These are phyloP conservation scores for Barbarea vulgaris DNA, from an alignment of 345 rosid species.

Conservation along the genomic window DNA sequence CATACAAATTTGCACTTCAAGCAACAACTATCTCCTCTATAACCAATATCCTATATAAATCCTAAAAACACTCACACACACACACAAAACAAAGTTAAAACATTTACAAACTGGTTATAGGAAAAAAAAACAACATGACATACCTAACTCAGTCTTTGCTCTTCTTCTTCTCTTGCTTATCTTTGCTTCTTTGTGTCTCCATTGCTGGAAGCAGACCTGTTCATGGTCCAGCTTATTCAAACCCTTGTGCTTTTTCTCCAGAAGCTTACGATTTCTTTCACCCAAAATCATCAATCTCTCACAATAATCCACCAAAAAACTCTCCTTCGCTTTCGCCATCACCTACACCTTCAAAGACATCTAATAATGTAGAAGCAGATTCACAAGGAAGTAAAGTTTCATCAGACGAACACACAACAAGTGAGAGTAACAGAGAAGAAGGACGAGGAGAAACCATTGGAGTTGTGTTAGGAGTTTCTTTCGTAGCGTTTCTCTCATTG, in stretches of 20 bases:
- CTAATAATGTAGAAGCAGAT: conserved; percentile 47
- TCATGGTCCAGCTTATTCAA: conserved; percentile 69
- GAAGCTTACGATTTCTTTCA: conserved; percentile 79
- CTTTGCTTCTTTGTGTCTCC: conserved; percentile 45
- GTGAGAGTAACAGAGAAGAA: conserved; percentile 23
- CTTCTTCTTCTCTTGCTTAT: conserved; percentile 42
- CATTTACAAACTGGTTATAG: neutral
- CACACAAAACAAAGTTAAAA: conserved; percentile 25
- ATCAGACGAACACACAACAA: conserved; percentile 27
- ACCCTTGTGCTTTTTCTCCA: conserved; percentile 72
- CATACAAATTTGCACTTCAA: conserved; percentile 47
- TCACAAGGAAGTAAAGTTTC: conserved; percentile 48
- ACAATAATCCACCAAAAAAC: conserved; percentile 36
- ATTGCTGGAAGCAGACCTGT: conserved; percentile 73
- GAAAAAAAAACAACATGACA: conserved; percentile 38
- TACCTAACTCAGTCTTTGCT: conserved; percentile 43
- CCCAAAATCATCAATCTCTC: conserved; percentile 51
- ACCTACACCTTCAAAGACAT: conserved; percentile 53
- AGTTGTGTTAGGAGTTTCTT: conserved; percentile 28
- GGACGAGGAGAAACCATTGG: conserved; percentile 34
- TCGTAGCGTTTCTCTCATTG: conserved; percentile 18
- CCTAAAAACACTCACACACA: conserved; percentile 12
- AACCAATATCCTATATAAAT: conserved; percentile 54
- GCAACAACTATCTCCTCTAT: conserved; percentile 49
- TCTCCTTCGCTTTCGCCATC: conserved; percentile 46